Conservation (phyloP, 148 eudicot species). For the Diospyros lotus region DNA sequence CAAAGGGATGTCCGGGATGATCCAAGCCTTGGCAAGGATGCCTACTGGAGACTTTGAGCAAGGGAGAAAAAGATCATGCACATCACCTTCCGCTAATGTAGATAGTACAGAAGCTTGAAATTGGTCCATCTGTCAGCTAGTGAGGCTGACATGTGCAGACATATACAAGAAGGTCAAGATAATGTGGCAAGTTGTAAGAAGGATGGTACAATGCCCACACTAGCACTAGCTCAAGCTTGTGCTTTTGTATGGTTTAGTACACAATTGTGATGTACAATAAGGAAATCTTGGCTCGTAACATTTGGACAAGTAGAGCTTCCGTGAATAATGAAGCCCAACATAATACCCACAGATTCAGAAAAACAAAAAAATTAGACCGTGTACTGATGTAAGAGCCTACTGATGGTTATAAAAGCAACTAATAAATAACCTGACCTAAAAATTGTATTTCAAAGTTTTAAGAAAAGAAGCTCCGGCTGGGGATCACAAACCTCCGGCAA, state of each 20-base stretch:
- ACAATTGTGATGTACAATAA: not conserved
- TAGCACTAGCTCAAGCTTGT: too few relatives aligned
- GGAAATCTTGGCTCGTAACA: too few relatives aligned
- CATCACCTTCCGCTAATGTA: too few relatives aligned
- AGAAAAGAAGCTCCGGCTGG: constrained; percentile 3
- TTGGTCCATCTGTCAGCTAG: too few relatives aligned
- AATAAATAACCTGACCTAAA: not conserved
- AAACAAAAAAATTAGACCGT: not conserved
- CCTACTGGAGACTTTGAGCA: too few relatives aligned
- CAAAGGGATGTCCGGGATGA: too few relatives aligned
- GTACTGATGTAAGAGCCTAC: not conserved
- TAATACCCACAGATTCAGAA: not conserved
- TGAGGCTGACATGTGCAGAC: too few relatives aligned
- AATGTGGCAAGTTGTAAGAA: not conserved
- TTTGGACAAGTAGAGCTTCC: not conserved
- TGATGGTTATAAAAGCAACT: not conserved
- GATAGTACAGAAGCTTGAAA: too few relatives aligned
- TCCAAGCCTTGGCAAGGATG: too few relatives aligned
- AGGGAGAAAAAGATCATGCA: too few relatives aligned
- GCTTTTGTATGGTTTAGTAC: not conserved
- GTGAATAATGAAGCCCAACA: not conserved
- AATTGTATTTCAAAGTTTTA: not conserved
- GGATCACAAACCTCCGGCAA: constrained; percentile 40
- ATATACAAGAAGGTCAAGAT: too few relatives aligned
- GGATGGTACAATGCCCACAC: too few relatives aligned